A percentile compares a stretch with the other conserved stretches of the same genome.
Conservation (phyloP, 1,284 basidiomycete genomes). For the Cutaneotrichosporon sp. region DNA sequence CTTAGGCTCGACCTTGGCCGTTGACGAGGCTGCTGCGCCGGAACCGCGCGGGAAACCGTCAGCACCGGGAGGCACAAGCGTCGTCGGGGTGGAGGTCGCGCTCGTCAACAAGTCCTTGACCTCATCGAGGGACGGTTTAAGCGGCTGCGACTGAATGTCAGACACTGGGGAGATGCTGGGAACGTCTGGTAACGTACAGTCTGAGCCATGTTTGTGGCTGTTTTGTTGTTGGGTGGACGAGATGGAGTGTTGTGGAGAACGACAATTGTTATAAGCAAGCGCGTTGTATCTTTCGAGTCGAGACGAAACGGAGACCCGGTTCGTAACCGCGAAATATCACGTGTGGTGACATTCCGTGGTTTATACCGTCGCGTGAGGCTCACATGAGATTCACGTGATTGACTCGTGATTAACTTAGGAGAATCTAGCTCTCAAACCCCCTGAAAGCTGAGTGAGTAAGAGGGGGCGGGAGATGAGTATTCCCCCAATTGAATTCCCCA, state of each 20-base stretch:
- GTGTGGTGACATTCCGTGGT: not conserved
- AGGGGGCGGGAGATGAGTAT: no score
- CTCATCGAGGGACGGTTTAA: constrained; percentile 39
- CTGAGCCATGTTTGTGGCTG: constrained; percentile 5
- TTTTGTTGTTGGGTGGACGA: not conserved
- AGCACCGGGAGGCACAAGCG: constrained; percentile 32
- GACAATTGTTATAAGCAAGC: not conserved
- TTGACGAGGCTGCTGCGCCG: constrained; percentile 18
- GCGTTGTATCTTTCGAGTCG: not conserved
- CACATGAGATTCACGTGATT: not conserved
- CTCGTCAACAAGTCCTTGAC: constrained; percentile 37
- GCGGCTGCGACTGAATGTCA: constrained; percentile 15
- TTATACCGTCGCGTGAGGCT: not conserved
- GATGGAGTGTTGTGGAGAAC: not conserved
- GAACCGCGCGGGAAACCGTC: constrained; percentile 37
- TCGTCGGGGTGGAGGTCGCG: constrained; percentile 38
- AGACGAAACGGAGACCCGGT: not conserved
- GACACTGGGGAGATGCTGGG: no score
- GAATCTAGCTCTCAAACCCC: no score
- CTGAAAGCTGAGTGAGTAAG: no score
- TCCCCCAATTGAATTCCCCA: no score
- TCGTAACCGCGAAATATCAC: not conserved
- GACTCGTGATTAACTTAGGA: no score
- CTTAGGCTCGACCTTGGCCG: constrained; percentile 18
- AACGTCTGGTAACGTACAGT: not conserved